phyloP scores from a whole-genome alignment of 345 rosid genomes.

The Luvunga scandens region DNA sequence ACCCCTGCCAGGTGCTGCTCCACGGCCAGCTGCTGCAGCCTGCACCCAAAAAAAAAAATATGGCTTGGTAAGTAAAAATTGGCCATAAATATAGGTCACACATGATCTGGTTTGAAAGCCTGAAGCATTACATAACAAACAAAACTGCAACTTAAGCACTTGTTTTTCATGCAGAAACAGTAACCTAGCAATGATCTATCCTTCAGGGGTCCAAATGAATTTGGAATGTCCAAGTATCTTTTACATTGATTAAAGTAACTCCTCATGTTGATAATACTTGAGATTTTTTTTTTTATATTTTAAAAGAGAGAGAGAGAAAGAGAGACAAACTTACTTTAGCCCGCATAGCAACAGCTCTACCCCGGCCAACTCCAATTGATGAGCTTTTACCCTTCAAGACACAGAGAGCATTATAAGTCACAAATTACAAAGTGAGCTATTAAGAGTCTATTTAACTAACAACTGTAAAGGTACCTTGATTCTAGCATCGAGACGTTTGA shows the following conservation, averaged over 20 bases:
- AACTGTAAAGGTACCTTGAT: constrained; percentile 53
- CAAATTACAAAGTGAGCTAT: neutral
- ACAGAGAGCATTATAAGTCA: neutral
- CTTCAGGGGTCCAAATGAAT: neutral
- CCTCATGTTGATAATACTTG: neutral
- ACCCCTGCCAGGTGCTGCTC: constrained; percentile 73
- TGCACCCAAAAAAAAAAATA: constrained; percentile 9
- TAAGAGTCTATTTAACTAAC: neutral
- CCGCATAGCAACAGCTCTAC: constrained; percentile 87
- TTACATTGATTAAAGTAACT: neutral
- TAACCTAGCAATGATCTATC: neutral
- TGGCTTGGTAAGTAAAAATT: neutral
- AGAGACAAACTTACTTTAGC: constrained; percentile 60
- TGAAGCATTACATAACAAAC: neutral
- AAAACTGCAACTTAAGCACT: neutral
- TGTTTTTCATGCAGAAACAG: neutral
- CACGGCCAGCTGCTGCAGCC: constrained; percentile 87
- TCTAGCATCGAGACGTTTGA: constrained; percentile 83
- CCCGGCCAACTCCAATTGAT: constrained; percentile 87
- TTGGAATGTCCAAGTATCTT: neutral
- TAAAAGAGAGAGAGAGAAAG: neutral
- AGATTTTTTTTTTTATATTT: neutral
- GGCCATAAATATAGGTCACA: neutral
- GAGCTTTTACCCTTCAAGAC: constrained; percentile 83
- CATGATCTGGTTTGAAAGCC: neutral